Evolutionary conservation across 2,329 filamentous ascomycete genomes (phyloP).

Genomic region (Arthrobotrys conoides): DNA sequence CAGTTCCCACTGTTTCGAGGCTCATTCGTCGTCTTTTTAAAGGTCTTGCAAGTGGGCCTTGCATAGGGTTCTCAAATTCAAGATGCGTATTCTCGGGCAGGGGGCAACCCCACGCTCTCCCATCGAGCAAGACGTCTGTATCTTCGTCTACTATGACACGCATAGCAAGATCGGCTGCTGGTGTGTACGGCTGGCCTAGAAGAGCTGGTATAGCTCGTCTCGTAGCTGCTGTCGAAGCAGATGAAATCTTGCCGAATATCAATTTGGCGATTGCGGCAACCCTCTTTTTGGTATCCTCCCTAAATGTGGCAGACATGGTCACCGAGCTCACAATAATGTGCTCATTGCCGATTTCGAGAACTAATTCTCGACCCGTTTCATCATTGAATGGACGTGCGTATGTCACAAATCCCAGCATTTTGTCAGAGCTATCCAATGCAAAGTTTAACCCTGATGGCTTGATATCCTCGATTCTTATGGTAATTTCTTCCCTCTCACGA

Average conservation of each 20-base stretch:
- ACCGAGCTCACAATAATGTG: conserved; percentile 67
- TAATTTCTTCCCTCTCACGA: conserved; percentile 79
- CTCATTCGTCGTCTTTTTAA: conserved; percentile 53
- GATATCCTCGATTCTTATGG: conserved; percentile 86
- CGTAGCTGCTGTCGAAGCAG: conserved; percentile 31
- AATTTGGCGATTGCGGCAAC: conserved; percentile 47
- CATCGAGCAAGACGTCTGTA: conserved; percentile 49
- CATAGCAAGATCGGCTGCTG: conserved; percentile 30
- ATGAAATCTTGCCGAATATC: conserved; percentile 53
- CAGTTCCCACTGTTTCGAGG: conserved; percentile 30
- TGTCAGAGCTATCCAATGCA: conserved; percentile 68
- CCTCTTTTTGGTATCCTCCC: conserved; percentile 56
- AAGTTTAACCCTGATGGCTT: conserved; percentile 86
- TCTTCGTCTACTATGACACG: conserved; percentile 57
- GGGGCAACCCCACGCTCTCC: conserved; percentile 44
- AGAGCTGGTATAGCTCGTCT: conserved; percentile 42
- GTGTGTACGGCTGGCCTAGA: conserved; percentile 44
- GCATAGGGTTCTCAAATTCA: conserved; percentile 60
- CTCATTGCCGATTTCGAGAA: conserved; percentile 83
- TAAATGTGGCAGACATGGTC: conserved; percentile 58
- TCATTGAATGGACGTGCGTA: conserved; percentile 92
- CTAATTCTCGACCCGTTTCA: conserved; percentile 78
- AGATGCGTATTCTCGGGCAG: conserved; percentile 41
- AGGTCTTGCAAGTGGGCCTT: conserved; percentile 36
- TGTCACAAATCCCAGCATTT: conserved; percentile 74